phyloP scores from a whole-genome alignment of 1,139 yeast genomes.

The Hansenula sp. region DNA sequence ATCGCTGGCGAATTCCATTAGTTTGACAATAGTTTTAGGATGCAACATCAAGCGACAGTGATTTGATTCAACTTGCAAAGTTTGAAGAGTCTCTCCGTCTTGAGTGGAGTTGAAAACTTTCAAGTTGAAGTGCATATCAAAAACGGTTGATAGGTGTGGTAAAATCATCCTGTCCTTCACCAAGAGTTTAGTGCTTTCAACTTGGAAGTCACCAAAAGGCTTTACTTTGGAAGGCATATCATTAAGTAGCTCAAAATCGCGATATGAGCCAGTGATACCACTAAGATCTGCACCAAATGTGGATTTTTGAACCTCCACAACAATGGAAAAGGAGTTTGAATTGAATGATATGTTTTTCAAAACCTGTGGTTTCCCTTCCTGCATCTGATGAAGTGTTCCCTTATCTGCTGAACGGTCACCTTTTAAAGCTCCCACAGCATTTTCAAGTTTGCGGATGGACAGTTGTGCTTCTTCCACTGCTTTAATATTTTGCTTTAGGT shows the following conservation, averaged over 20 bases:
- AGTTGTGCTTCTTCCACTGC: neutral
- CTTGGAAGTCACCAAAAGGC: slow-evolving; percentile 15
- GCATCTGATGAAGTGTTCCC: neutral
- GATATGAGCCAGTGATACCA: neutral
- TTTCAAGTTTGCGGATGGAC: neutral
- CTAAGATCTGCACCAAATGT: neutral
- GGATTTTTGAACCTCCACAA: neutral
- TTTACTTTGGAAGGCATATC: neutral
- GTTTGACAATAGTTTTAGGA: slow-evolving; percentile 42
- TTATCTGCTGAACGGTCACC: too few species aligned
- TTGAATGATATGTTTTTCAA: neutral
- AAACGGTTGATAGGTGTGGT: slow-evolving; percentile 32
- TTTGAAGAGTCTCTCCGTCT: slow-evolving; percentile 30
- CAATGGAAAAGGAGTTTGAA: neutral
- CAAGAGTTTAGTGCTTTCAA: slow-evolving; percentile 19
- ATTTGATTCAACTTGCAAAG: slow-evolving; percentile 55
- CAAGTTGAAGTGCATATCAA: slow-evolving; percentile 29
- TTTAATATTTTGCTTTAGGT: neutral
- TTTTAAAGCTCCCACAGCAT: neutral
- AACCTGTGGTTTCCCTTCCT: neutral
- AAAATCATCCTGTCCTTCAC: slow-evolving; percentile 26
- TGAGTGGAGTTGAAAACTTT: slow-evolving; percentile 31
- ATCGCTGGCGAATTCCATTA: slow-evolving; percentile 28
- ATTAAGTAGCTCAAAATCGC: neutral
- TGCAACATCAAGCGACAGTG: slow-evolving; percentile 54